Base-by-base conservation (phyloP, 306 rosid species). In the Castanopsis chinensis region DNA sequence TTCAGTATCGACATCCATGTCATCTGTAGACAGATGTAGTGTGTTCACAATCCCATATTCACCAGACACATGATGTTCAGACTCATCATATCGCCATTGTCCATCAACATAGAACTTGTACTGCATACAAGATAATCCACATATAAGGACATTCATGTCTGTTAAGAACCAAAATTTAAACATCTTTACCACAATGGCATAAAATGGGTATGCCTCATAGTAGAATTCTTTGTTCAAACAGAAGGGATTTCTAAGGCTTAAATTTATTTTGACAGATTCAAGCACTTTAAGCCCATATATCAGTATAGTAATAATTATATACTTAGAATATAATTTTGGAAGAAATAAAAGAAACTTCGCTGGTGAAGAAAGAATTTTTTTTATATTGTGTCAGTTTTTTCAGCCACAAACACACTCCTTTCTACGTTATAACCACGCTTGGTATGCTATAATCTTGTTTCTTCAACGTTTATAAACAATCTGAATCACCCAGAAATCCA, bases 31-130 rank as follows among this genome's bases (percentile, higher is more conserved):
- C 87, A 90, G 78, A 49, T 85, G 80, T 69, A 91, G 79, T n/a
- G 99, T 91, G 82, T 96, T 96, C 83, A 90, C 98, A 69, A 88
- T 60, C 84, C 99, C 99, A 72, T 80, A 87, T 54, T 93, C 99
- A 71, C 97, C 93, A 75, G 85, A 77, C 82, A 81, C 81, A 58
- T 63, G 86, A 65, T 93, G 90, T 67, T 90, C 97, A 84, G 87
- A 95, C 80, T 93, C 98, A 64, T 93, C 99, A 60, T 96, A 92
- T 74, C 91, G 88, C 99, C 99, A 96, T 81, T 90, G 96, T 78
- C 97, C 98, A 88, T 96, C 99, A 79, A 96, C 98, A 86, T 59
- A 96, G 87, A 96, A 96, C 81, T 96, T 96, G 90, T 87, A 96
- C 99, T 96, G 98, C 95, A 90, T 72, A 27, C 64, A 77, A 77